Conservation (phyloP, 2,329 filamentous ascomycete genomes). For the Sporothrix brasiliensis region DNA sequence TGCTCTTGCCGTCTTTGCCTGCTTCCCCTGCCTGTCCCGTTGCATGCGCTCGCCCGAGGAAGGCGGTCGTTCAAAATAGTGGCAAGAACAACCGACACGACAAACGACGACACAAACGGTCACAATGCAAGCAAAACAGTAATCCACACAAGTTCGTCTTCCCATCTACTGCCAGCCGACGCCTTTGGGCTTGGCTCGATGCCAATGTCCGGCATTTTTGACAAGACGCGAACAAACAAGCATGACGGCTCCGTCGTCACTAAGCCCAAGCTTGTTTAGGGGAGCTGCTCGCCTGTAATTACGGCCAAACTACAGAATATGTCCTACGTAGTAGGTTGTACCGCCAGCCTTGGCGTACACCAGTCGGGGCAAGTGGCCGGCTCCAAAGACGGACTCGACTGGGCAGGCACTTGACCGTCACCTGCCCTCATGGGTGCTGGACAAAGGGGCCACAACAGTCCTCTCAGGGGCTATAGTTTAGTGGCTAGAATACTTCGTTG, state of each 20-base stretch:
- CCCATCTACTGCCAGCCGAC: background rate
- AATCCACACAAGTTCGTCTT: background rate
- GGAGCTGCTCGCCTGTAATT: background rate
- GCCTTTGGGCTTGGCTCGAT: constrained; percentile 10
- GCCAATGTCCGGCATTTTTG: background rate
- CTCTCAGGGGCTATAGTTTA: constrained; percentile 34
- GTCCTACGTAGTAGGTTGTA: background rate
- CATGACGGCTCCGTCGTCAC: background rate
- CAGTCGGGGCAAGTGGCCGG: background rate
- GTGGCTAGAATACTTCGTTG: constrained; percentile 37
- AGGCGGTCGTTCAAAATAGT: no score
- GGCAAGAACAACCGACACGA: no score
- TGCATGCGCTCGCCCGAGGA: constrained; percentile 8
- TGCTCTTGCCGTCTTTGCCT: constrained; percentile 15
- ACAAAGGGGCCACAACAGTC: background rate
- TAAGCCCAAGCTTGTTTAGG: background rate
- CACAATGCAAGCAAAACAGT: background rate
- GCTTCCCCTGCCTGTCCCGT: background rate
- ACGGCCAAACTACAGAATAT: background rate
- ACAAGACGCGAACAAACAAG: constrained; percentile 3
- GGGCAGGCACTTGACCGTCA: constrained; percentile 1
- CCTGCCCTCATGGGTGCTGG: constrained; percentile 8
- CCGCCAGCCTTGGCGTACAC: background rate
- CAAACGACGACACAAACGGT: background rate
- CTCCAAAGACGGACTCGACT: background rate